Conservation (phyloP, 148 eudicot genomes). For the Chenopodium quinoa region DNA sequence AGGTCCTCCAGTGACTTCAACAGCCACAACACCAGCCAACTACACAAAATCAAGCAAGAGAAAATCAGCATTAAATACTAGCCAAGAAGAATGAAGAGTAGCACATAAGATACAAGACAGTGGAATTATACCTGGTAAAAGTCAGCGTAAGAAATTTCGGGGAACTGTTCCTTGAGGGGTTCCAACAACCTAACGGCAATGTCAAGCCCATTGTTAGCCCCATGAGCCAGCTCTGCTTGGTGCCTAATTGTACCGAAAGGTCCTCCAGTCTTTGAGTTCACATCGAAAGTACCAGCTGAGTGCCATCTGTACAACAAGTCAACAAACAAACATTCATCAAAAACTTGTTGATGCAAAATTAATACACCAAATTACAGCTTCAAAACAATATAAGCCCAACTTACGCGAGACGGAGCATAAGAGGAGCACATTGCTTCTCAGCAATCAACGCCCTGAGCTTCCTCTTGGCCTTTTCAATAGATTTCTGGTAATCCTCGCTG, state of each 20-base stretch:
- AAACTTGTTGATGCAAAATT: background rate
- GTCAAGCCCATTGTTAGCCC: slow-evolving; percentile 69
- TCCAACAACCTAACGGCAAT: slow-evolving; percentile 66
- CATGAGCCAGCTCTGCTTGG: slow-evolving; percentile 56
- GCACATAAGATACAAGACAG: background rate
- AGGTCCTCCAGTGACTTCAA: slow-evolving; percentile 93
- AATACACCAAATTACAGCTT: background rate
- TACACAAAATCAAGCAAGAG: slow-evolving; percentile 27
- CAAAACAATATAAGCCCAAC: slow-evolving; percentile 1
- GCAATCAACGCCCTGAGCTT: slow-evolving; percentile 73
- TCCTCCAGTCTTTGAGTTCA: slow-evolving; percentile 65
- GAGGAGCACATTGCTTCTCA: slow-evolving; percentile 76
- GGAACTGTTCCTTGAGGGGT: slow-evolving; percentile 75
- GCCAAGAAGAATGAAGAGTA: background rate
- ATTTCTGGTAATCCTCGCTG: slow-evolving; percentile 62
- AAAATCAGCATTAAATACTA: background rate
- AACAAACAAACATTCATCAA: background rate
- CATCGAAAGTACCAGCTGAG: slow-evolving; percentile 88
- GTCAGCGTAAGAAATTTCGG: slow-evolving; percentile 57
- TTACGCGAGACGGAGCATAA: slow-evolving; percentile 86
- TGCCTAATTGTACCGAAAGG: slow-evolving; percentile 88
- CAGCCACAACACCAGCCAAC: slow-evolving; percentile 96
- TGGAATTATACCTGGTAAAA: slow-evolving; percentile 53
- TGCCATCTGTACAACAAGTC: slow-evolving; percentile 56
- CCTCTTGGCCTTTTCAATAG: slow-evolving; percentile 60